Conservation (phyloP, 768 basidiomycete genomes). For the Cyclocybe cylindracea region DNA sequence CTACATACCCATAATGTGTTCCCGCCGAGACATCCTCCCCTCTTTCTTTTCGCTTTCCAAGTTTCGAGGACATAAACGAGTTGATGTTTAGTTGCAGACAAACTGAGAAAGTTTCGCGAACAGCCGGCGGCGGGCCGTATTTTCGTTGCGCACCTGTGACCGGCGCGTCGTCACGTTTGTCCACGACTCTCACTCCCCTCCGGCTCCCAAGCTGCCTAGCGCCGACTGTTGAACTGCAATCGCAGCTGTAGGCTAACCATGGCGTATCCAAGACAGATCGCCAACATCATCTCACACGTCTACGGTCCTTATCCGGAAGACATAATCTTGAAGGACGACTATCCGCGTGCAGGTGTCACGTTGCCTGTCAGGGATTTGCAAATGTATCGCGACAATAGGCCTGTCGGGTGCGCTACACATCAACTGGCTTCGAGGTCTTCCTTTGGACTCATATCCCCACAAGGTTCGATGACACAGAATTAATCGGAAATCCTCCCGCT, state of each 20-base stretch:
- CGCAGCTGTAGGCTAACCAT: neutral
- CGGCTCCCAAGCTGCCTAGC: no score
- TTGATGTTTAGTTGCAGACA: no score
- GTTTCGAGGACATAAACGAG: no score
- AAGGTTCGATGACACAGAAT: slow-evolving; percentile 53
- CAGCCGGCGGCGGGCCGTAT: no score
- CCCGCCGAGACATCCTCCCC: no score
- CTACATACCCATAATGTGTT: no score
- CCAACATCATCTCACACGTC: slow-evolving; percentile 9
- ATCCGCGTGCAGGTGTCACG: slow-evolving; percentile 14
- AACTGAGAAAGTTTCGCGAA: no score
- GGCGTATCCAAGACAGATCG: slow-evolving; percentile 8
- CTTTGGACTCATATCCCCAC: neutral
- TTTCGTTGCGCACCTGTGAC: no score
- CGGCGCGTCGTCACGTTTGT: no score
- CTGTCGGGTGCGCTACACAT: slow-evolving; percentile 16
- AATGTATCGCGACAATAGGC: slow-evolving; percentile 15
- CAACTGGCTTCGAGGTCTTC: neutral
- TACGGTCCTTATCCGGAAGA: slow-evolving; percentile 28
- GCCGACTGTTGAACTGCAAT: no score
- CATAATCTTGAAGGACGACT: slow-evolving; percentile 18
- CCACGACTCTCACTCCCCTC: no score
- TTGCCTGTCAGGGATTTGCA: slow-evolving; percentile 17
- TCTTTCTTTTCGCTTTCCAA: no score
- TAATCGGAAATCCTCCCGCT: slow-evolving; percentile 27